A percentile compares a stretch with the other conserved stretches of the same genome.
Evolutionary conservation across 1,139 yeast genomes (phyloP).

Genomic region (Saccharomyces hybrid): DNA sequence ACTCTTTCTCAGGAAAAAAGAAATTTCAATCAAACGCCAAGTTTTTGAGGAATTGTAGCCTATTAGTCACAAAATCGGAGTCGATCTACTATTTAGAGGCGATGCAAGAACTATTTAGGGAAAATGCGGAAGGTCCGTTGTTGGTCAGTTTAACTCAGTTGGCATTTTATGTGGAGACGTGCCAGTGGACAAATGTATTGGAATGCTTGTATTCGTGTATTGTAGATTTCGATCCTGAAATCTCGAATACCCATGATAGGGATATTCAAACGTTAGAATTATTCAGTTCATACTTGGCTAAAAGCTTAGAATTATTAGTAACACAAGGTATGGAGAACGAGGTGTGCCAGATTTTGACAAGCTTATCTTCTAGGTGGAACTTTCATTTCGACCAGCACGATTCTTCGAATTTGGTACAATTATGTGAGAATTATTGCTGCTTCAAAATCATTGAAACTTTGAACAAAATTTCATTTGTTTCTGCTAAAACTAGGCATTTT

Average conservation of each 20-base stretch:
- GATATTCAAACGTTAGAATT: constrained; percentile 5
- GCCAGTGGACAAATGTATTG: background rate
- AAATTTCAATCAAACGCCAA: constrained; percentile 4
- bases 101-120: background rate
- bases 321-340: constrained; percentile 10
- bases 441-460: constrained; percentile 7
- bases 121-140: background rate
- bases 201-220: background rate
- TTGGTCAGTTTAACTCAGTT: background rate
- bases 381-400: constrained; percentile 10
- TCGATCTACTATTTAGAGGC: constrained; percentile 7
- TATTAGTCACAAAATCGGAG: constrained; percentile 10
- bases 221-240: background rate
- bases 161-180: background rate
- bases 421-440: constrained; percentile 13
- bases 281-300: constrained; percentile 11
- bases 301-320: constrained; percentile 8
- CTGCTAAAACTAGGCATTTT: background rate
- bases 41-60: constrained; percentile 14
- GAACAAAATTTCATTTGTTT: background rate
- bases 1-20: background rate
- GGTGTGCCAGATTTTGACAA: constrained; percentile 5
- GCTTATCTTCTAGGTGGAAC: constrained; percentile 7
- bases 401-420: constrained; percentile 6
- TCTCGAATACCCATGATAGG: background rate